Base-by-base conservation (phyloP, 2,329 filamentous ascomycete genomes). In the Colletotrichum orbiculare region DNA sequence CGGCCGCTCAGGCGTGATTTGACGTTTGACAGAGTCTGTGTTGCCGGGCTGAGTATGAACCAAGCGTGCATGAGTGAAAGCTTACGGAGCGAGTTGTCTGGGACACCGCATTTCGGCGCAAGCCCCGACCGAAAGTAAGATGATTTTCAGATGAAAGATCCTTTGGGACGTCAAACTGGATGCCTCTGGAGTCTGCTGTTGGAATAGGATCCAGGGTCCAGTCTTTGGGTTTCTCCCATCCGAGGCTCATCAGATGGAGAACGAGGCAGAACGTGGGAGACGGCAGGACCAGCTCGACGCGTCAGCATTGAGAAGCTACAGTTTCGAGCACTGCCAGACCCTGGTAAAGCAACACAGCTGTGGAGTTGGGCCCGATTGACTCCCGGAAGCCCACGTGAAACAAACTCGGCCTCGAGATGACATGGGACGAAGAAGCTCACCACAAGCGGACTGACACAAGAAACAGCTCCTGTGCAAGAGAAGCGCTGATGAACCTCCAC, bases 381-480 rank as follows among this genome's bases (percentile, higher is more conserved):
- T 45, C 8, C 42, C 11, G 13, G 17, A 56, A 46, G 38, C 41
- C 54, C 37, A 33, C 47, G 43, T 64, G 56, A 54, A 60, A 60
- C 56, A 60, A 15, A 54, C 33, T 42, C n/a, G 43, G 33, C 33
- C 37, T 48, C 55, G n/a, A n/a, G 41, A 34, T 39, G 15, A 50
- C 37, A 64, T 64, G 55, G 55, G 61, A 64, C 17, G 49, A 64
- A 54, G 42, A 43, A n/a, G n/a, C 25, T 34, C n/a, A 52, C 9
- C 15, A 45, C 49, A 54, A 60, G 35, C n/a, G 42, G 58, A 38
- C 38, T 33, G 49, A 13, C 49, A n/a, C 43, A 34, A 49, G 35
- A 37, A 39, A 17, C 38, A 46, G 17, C 13, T 33, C 34, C 13
- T 12, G 8, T 13, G 8, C 43, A 43, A 35, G 38, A 10, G 49